phyloP scores from a whole-genome alignment of 2,329 filamentous ascomycete genomes.

The Diaporthe vaccinii region DNA sequence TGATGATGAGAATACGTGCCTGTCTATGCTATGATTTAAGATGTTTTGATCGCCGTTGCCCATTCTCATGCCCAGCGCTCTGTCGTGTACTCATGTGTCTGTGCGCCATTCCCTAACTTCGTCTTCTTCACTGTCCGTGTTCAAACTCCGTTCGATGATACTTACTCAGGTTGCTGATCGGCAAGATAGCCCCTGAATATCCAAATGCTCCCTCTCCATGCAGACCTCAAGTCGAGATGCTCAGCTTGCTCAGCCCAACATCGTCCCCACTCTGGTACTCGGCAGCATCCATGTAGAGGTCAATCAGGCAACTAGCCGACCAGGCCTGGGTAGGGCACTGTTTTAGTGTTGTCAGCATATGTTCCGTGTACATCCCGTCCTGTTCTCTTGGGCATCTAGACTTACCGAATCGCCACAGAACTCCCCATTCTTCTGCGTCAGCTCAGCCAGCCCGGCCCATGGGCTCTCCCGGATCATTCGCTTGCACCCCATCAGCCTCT shows the following conservation, averaged over 20 bases:
- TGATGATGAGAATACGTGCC: constrained; percentile 1
- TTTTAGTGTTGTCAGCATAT: constrained; percentile 25
- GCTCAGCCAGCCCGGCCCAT: constrained; percentile 92
- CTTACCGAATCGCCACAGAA: constrained; percentile 89
- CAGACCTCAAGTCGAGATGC: constrained; percentile 16
- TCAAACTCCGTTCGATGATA: not conserved
- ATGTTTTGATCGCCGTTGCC: not conserved
- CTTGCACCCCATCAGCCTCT: constrained; percentile 86
- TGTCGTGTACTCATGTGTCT: constrained; percentile 9
- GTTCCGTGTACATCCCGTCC: constrained; percentile 37
- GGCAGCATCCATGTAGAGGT: constrained; percentile 93
- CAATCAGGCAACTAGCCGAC: constrained; percentile 94
- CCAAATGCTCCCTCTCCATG: not conserved
- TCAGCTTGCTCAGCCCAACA: constrained; percentile 32
- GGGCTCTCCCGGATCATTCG: constrained; percentile 82
- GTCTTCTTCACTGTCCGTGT: not conserved
- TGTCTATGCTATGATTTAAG: constrained; percentile 12
- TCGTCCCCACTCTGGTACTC: constrained; percentile 57
- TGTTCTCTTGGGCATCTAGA: constrained; percentile 42
- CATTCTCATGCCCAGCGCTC: not conserved
- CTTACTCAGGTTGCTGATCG: not conserved
- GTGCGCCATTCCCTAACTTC: not conserved
- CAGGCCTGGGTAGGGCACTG: constrained; percentile 95
- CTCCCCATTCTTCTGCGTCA: constrained; percentile 91
- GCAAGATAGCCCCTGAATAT: constrained; percentile 16